These are phyloP conservation scores for Isoetes taiwanensis DNA, from an alignment of 75 land plant genomes.

Conservation along the genomic window DNA sequence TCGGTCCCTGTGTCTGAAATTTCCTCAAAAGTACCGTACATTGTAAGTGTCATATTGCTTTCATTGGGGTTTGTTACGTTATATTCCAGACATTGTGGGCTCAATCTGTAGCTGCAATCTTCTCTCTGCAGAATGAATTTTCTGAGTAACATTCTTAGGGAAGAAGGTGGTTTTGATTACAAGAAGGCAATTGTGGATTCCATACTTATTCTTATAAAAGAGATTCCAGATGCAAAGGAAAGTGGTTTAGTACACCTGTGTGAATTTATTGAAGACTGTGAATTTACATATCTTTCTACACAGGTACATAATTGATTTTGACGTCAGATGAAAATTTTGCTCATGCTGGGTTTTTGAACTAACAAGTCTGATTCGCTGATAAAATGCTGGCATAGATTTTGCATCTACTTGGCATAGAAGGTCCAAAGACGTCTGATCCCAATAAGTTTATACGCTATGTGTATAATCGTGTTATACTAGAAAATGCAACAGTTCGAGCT, in stretches of 20 bases:
- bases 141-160: conserved; percentile 84
- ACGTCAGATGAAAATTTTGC: too few relatives aligned
- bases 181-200: conserved; percentile 98
- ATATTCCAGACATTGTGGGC: not conserved
- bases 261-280: conserved; percentile 99
- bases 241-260: conserved; percentile 83
- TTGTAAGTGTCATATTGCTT: conserved; percentile 38
- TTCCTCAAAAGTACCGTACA: conserved; percentile 82
- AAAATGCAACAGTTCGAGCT: conserved; percentile 94
- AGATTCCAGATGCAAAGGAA: conserved; percentile 97
- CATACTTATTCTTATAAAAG: conserved; percentile 84
- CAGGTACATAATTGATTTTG: conserved; percentile 46
- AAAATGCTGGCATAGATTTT: conserved; percentile 41
- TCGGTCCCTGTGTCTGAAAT: conserved; percentile 83
- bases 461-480: conserved; percentile 86
- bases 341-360: too few relatives aligned
- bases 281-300: conserved; percentile 91
- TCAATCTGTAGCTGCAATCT: not conserved
- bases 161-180: conserved; percentile 98
- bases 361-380: not conserved
- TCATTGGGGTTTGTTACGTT: not conserved
- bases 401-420: conserved; percentile 91
- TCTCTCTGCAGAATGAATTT: conserved; percentile 72
- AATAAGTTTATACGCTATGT: conserved; percentile 96
- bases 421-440: conserved; percentile 93